phyloP scores from a whole-genome alignment of 1,139 yeast species.

The Taiozyma sp. region DNA sequence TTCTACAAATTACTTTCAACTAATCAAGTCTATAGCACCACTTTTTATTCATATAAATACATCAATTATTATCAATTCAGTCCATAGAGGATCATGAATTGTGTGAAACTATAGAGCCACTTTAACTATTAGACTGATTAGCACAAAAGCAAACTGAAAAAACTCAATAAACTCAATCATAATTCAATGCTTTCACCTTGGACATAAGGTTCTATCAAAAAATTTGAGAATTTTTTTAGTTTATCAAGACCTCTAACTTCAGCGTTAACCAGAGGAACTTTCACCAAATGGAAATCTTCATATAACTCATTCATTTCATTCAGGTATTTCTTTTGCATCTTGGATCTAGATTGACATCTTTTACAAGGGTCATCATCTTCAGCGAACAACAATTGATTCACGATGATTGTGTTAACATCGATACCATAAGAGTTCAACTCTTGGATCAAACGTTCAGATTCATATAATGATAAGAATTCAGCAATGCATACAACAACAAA shows the following conservation, averaged over 20 bases:
- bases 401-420: slow-evolving; percentile 95
- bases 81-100: too few species aligned
- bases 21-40: too few species aligned
- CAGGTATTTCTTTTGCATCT: slow-evolving; percentile 92
- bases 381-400: slow-evolving; percentile 87
- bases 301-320: slow-evolving; percentile 93
- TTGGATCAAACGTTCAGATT: slow-evolving; percentile 96
- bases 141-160: too few species aligned
- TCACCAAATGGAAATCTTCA: slow-evolving; percentile 91
- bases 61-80: too few species aligned
- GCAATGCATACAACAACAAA: slow-evolving; percentile 97
- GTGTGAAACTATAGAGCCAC: too few species aligned
- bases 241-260: slow-evolving; percentile 92
- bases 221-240: slow-evolving; percentile 71
- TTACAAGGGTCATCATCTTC: slow-evolving; percentile 66
- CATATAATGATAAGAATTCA: slow-evolving; percentile 90
- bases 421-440: slow-evolving; percentile 91
- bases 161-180: neutral
- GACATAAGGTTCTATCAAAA: slow-evolving; percentile 64
- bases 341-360: slow-evolving; percentile 89
- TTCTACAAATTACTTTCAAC: too few species aligned
- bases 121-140: too few species aligned
- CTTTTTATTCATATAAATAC: too few species aligned
- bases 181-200: slow-evolving; percentile 46
- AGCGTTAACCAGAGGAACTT: slow-evolving; percentile 89